phyloP scores from a whole-genome alignment of 106 monocot genomes.

The Acorus calamus region DNA sequence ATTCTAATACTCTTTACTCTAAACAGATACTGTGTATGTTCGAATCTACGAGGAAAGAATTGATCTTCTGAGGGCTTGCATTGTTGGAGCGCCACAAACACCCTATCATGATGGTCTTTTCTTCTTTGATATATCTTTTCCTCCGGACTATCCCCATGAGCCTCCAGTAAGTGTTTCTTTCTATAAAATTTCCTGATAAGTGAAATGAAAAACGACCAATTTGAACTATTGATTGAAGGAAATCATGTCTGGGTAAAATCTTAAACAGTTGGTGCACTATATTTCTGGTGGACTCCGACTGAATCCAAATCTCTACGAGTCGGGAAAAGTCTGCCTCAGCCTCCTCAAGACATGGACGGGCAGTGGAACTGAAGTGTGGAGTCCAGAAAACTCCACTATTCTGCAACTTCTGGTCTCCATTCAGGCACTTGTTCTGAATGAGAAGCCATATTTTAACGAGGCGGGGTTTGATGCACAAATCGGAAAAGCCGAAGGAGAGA shows the following conservation, averaged over 20 bases:
- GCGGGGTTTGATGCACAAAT: constrained; percentile 64
- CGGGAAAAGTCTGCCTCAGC: constrained; percentile 72
- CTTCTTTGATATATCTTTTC: constrained; percentile 80
- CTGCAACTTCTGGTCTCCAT: constrained; percentile 69
- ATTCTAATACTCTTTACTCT: neutral
- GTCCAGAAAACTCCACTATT: constrained; percentile 50
- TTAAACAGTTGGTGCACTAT: constrained; percentile 55
- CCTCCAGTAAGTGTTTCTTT: constrained; percentile 56
- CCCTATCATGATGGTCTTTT: constrained; percentile 76
- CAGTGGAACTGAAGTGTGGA: constrained; percentile 57
- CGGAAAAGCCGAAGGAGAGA: constrained; percentile 55
- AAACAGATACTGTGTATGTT: constrained; percentile 61
- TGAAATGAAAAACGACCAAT: neutral
- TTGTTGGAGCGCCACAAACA: constrained; percentile 61
- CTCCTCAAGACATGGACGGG: constrained; percentile 79
- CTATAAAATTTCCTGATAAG: neutral
- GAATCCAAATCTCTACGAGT: constrained; percentile 78
- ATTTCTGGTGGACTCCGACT: constrained; percentile 63
- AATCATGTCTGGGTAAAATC: neutral
- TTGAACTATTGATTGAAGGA: neutral
- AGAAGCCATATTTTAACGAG: constrained; percentile 74
- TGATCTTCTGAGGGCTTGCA: constrained; percentile 67
- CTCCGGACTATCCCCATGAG: constrained; percentile 63
- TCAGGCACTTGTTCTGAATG: constrained; percentile 73
- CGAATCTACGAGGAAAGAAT: constrained; percentile 78